Conservation (phyloP, 352 stramenopile genomes). For the Nothophytophthora sp. region DNA sequence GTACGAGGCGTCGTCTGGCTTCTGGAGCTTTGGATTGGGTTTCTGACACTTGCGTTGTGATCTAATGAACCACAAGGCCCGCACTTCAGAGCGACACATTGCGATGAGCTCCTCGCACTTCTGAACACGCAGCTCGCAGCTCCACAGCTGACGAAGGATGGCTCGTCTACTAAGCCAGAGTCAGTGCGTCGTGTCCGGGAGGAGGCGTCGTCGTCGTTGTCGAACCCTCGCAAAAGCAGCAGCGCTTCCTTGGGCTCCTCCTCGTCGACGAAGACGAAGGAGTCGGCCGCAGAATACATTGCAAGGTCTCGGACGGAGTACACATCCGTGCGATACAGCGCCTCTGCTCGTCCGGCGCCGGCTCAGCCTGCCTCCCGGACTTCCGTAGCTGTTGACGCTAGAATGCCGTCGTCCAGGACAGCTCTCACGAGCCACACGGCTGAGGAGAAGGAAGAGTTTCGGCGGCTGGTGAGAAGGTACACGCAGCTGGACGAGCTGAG, state of each 20-base stretch:
- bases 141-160: no score
- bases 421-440: neutral
- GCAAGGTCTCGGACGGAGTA: no score
- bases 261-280: no score
- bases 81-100: constrained; percentile 33
- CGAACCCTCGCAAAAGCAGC: neutral
- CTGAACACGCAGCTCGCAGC: constrained; percentile 21
- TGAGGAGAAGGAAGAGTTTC: constrained; percentile 20
- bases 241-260: no score
- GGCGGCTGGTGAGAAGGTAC: constrained; percentile 45
- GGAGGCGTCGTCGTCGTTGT: no score
- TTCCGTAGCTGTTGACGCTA: neutral
- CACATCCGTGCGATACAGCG: no score
- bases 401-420: no score
- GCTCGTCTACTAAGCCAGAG: no score
- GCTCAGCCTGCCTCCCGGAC: no score
- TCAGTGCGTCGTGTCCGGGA: no score
- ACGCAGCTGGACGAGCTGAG: constrained; percentile 35
- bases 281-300: no score
- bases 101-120: constrained; percentile 45
- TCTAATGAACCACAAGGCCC: neutral
- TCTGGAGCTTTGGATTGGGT: neutral
- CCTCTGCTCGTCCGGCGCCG: no score
- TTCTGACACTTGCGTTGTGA: neutral
- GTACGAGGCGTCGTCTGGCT: constrained; percentile 12